These are phyloP conservation scores for Phytophthora vignae DNA, from an alignment of 352 stramenopile species.

Conservation along the genomic window DNA sequence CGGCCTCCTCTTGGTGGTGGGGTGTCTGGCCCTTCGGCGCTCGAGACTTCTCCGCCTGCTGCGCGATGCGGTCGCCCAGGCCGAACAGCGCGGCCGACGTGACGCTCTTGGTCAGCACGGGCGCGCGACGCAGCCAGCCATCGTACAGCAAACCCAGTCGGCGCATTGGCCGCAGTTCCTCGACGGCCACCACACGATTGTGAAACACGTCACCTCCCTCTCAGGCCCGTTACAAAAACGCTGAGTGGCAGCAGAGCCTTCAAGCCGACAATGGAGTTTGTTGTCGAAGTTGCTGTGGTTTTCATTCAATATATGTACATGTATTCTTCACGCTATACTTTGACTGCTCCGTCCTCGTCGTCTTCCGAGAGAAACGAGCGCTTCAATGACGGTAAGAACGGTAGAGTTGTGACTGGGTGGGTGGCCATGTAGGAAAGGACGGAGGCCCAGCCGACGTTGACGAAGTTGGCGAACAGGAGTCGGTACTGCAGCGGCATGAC, in stretches of 20 bases:
- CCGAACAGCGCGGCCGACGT: conserved; percentile 67
- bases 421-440: conserved; percentile 38
- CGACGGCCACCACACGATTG: conserved; percentile 18
- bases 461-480: conserved; percentile 38
- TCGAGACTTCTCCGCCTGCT: conserved; percentile 43
- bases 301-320: no score
- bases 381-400: conserved; percentile 11
- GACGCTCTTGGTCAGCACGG: conserved; percentile 64
- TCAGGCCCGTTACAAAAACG: conserved; percentile 30
- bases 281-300: no score
- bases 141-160: conserved; percentile 49
- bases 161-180: conserved; percentile 33
- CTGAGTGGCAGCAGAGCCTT: conserved; percentile 5
- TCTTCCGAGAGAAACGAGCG: background rate
- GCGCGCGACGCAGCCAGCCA: conserved; percentile 49
- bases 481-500: conserved; percentile 43
- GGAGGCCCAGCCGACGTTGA: conserved; percentile 40
- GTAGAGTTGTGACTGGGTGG: conserved; percentile 11
- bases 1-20: conserved; percentile 2
- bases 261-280: background rate
- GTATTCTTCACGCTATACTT: background rate
- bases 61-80: conserved; percentile 59
- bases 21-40: conserved; percentile 1
- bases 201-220: conserved; percentile 1
- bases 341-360: background rate